Evolutionary conservation across 768 basidiomycete species (phyloP), one percentile per base, ranked within the genome.

Genomic region (Russula olivacea): DNA sequence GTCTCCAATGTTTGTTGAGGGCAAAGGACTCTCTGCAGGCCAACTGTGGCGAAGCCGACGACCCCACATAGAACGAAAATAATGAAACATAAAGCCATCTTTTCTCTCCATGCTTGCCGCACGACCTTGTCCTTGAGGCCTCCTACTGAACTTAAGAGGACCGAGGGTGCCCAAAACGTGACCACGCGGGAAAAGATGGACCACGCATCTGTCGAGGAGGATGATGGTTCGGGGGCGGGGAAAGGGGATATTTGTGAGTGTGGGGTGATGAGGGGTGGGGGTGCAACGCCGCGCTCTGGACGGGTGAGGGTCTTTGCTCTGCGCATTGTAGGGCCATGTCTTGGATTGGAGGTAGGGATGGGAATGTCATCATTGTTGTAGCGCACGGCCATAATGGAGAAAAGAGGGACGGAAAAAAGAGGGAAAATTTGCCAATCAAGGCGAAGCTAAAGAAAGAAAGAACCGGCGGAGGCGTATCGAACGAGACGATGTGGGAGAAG

Each of bases 101-200:
- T 99, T 76, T 99, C 97, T 71, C 95, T 84, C 97, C 97, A 99
- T 1, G 97, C 97, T 73, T 97, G 92, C 65, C 85, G 79, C 58
- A 83, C 80, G 41, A 83, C 79, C 69, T 82, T 81, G 74, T 95
- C 93, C 71, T 83, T 88, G 72, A 98, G 79, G 50, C 93, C 91
- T 61, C 89, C 90, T 12, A 93, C 45, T 2, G 85, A 83, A 25
- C 81, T 74, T 61, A 98, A 82, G 25, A 93, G 74, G 70, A 88
- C 81, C 51, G 83, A 80, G 28, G 95, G 94, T 2, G 91, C 95
- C 93, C 93, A 98, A 72, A 89, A 94, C 7, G 95, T 93, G 73
- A 89, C 79, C 49, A 90, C 71, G 67, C 81, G 81, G 54, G 91
- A 87, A 72, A 89, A 91, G 69, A 91, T 78, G 68, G 81, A 83